Base-by-base conservation (phyloP, 371 early-diverging fungal species). In the Haplosporangium sp. region DNA sequence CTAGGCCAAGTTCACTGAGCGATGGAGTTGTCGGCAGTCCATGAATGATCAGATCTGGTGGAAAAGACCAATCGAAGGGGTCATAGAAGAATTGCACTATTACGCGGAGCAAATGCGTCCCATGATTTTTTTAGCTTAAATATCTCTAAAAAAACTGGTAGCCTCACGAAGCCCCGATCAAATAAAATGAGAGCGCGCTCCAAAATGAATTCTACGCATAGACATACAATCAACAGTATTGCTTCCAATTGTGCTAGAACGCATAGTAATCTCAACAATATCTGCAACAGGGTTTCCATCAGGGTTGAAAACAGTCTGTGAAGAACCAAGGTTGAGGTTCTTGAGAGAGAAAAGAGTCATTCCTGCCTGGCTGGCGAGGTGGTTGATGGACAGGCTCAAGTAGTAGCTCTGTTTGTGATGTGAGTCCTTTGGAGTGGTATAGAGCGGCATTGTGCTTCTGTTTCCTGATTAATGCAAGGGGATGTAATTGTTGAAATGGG, bases 41-140 rank as follows among this genome's bases (percentile, higher is more conserved):
- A 40, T 65, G 62, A 38, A 81, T 52, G 15, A 81, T 72, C 45
- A 81, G 45, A n/a, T 81, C 81, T 5, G 81, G 81, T 3, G 81
- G 81, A 55, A 81, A 81, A 0, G 81, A 67, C 81, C 81, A 81
- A 45, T 81, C 71, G 66, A 74, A 74, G 15, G 81, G 75, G 58
- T 81, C 72, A 61, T 71, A 81, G 37, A 55, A 68, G 37, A 81
- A 71, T 53, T 71, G 71, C 59, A 81, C 81, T 81, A 57, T 42
- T 42, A 42, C 11, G 9, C 44, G n/a, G 50, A n/a, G 50, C n/a
- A 50, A 42, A 50, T 50, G 50, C n/a, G 15, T 50, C n/a, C 50
- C n/a, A 50, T 50, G n/a, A n/a, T 42, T 42, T 42, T 3, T 50
- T 50, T 50, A 45, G 45, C 45, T 45, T 13, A 45, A 1, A 50